phyloP scores from a whole-genome alignment of 768 basidiomycete genomes.

The Boletus rubroflammeus region DNA sequence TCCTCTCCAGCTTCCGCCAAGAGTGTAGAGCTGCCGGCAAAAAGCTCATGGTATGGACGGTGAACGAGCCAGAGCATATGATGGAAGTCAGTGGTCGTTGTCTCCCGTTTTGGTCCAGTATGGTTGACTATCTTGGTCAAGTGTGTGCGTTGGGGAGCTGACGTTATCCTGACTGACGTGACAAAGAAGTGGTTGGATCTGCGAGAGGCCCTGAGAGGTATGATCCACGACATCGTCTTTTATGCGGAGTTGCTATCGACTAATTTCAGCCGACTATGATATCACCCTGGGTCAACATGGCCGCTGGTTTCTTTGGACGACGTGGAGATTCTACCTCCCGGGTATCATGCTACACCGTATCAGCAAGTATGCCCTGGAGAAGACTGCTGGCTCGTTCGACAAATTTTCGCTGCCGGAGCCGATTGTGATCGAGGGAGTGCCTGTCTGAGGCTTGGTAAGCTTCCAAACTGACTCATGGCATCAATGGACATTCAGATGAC shows the following conservation, averaged over 20 bases:
- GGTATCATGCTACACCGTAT: slow-evolving; percentile 31
- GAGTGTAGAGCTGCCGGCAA: slow-evolving; percentile 81
- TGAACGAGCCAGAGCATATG: slow-evolving; percentile 86
- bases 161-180: slow-evolving; percentile 75
- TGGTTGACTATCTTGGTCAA: slow-evolving; percentile 25
- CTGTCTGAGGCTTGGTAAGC: slow-evolving; percentile 7
- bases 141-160: slow-evolving; percentile 77
- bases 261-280: slow-evolving; percentile 58
- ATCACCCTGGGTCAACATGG: slow-evolving; percentile 58
- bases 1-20: slow-evolving; percentile 58
- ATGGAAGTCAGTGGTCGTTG: slow-evolving; percentile 60
- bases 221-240: slow-evolving; percentile 14
- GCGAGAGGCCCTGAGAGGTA: slow-evolving; percentile 55
- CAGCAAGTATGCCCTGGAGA: slow-evolving; percentile 41
- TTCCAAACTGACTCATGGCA: neutral
- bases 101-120: neutral
- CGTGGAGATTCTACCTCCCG: slow-evolving; percentile 56
- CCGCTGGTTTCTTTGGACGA: slow-evolving; percentile 74
- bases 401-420: slow-evolving; percentile 27
- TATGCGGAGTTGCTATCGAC: neutral
- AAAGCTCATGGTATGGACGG: slow-evolving; percentile 93
- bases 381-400: slow-evolving; percentile 53
- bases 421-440: slow-evolving; percentile 14
- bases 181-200: slow-evolving; percentile 67
- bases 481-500: neutral